These are phyloP conservation scores for Neurospora sp. DNA, from an alignment of 495 filamentous ascomycete species.

Conservation along the genomic window DNA sequence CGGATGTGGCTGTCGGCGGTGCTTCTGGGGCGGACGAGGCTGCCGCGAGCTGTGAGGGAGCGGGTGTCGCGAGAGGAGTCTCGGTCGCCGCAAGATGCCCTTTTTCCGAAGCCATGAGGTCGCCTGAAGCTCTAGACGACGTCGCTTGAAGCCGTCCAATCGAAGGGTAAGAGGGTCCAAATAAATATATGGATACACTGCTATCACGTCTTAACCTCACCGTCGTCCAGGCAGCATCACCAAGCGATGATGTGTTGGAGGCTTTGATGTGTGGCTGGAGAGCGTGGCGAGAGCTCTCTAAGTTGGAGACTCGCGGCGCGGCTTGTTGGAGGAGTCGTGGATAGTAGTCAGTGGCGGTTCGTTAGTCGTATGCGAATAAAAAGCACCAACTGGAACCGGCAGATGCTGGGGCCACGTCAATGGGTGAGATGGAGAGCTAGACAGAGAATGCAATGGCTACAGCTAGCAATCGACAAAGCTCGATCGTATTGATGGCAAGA, in stretches of 20 bases:
- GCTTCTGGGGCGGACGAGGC: constrained; percentile 9
- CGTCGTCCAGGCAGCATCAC: constrained; percentile 32
- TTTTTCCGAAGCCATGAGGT: constrained; percentile 36
- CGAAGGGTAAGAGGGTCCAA: constrained; percentile 14
- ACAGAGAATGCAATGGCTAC: neutral
- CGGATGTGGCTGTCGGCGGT: constrained; percentile 16
- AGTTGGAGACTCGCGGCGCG: neutral
- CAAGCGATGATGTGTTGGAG: constrained; percentile 20
- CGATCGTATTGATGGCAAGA: neutral
- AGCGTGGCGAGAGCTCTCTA: constrained; percentile 42
- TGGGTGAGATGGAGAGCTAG: neutral
- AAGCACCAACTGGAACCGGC: neutral
- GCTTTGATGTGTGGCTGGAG: constrained; percentile 41
- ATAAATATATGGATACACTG: constrained; percentile 8
- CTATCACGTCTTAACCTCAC: constrained; percentile 16
- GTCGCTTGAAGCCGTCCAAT: neutral
- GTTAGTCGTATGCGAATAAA: neutral
- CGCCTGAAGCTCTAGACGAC: constrained; percentile 2
- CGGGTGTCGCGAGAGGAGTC: constrained; percentile 29
- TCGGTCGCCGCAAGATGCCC: constrained; percentile 32
- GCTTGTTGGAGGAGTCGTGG: neutral
- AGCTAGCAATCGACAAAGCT: neutral
- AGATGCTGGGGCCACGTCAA: neutral
- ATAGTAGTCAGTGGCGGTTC: neutral
- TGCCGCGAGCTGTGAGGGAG: constrained; percentile 2